Evolutionary conservation across 768 basidiomycete genomes (phyloP).

Genomic region (Suillus occidentalis): DNA sequence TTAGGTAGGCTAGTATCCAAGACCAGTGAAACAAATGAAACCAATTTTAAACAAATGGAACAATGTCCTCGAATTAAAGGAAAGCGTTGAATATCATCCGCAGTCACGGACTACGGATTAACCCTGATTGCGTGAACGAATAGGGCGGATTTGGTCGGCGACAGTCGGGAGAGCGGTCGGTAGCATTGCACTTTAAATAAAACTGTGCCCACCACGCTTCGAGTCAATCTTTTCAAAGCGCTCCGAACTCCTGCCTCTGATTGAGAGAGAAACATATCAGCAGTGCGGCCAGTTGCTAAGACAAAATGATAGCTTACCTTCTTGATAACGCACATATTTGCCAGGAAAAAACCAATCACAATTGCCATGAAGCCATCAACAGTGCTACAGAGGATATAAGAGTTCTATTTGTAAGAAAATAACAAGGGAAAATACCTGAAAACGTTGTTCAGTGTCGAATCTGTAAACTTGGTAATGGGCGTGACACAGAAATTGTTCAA

Average conservation of each 20-base stretch:
- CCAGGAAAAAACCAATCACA: slow-evolving; percentile 70
- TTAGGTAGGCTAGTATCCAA: background rate
- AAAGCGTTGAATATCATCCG: background rate
- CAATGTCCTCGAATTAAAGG: background rate
- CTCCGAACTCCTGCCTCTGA: slow-evolving; percentile 76
- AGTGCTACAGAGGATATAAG: slow-evolving; percentile 36
- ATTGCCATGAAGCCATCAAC: slow-evolving; percentile 86
- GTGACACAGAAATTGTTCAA: slow-evolving; percentile 65
- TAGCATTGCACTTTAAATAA: slow-evolving; percentile 55
- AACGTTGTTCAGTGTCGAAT: slow-evolving; percentile 72
- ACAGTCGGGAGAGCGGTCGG: background rate
- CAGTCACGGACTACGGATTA: background rate
- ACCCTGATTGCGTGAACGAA: background rate
- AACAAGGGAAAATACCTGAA: slow-evolving; percentile 67
- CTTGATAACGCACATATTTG: slow-evolving; percentile 85
- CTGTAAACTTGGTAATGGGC: slow-evolving; percentile 66
- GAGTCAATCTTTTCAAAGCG: slow-evolving; percentile 89
- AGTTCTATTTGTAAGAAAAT: background rate
- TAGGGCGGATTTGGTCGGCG: background rate
- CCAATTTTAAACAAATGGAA: background rate
- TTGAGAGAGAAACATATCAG: slow-evolving; percentile 12
- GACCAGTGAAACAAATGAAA: background rate
- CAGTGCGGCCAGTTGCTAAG: background rate
- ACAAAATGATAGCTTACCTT: slow-evolving; percentile 42
- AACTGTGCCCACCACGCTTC: slow-evolving; percentile 84